Base-by-base conservation (phyloP, 1,139 yeast genomes). In the Candida dubliniensis region DNA sequence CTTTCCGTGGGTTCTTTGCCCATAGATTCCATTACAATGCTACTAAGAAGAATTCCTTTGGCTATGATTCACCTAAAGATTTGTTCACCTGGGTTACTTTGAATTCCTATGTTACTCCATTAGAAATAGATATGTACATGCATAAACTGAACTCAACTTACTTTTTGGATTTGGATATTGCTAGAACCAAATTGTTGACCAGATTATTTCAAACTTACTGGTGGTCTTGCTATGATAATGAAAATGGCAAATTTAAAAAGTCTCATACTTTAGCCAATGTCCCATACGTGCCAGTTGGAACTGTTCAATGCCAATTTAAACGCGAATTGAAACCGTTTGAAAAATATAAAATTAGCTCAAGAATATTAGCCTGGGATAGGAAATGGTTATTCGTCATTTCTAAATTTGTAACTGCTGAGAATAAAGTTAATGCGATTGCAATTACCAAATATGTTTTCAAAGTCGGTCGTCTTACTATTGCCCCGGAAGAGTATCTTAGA, bases 91-190 rank as follows among this genome's bases (percentile, higher is more conserved):
- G 77, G 45, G 62, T 73, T 1, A 58, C 64, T 6, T 72, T 76
- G 55, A 52, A 63, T 12, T 76, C 89, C 0, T 82, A 81, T 50
- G 88, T 87, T 30, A 83, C 93, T 1, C 81, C 87, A 8, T 67
- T 87, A 57, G 97, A 91, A 60, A 79, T 88, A 56, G 98, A 91
- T 63, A 77, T 87, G 71, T 88, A 88, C 58, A 58, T 89, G 44
- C 98, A 91, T 69, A 91, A 91, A 67, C 82, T 86, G 47, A 91
- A 91, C 61, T 81, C 91, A 14, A 86, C 96, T 1, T 91, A 90
- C 63, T 86, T 87, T 57, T 67, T 74, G n/a, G 98, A 91, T 56
- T 69, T 89, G 58, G 97, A 91, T 59, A 73, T 88, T 50, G 84
- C 90, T 2, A 78, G 97, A 57, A 74, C 88, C 12, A 80, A 82